Base-by-base conservation (phyloP, 371 early-diverging fungal species). In the Lichtheimia ornata region DNA sequence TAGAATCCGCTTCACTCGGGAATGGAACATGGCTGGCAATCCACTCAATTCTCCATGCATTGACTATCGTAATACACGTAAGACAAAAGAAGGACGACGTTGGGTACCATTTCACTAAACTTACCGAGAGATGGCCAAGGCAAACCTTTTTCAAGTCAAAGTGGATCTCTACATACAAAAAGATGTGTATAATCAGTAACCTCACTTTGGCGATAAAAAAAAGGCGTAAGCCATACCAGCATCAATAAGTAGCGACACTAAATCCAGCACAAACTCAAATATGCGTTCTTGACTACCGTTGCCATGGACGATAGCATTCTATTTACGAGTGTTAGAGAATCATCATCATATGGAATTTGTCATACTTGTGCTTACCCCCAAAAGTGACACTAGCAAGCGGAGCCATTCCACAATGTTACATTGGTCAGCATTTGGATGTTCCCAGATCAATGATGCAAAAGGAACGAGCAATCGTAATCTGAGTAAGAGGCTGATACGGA, bases 221-320 rank as follows among this genome's bases (percentile, higher is more conserved):
- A 11, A 35, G 11, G 4, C 5, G 6, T 9, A 35, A 35, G 5
- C 17, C 20, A 13, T n/a, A n/a, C 64, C 70, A 76, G 75, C 81
- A 54, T 86, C 86, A 71, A 86, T 81, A 5, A 86, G 52, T 41
- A 83, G 63, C 2, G 86, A 86, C 13, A 84, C 84, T 53, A 86
- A 66, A 57, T 86, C 86, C 18, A 86, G 65, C 13, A 78, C 77
- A 66, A 86, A 84, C 57, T 86, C 86, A 72, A 86, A 86, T 18
- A 82, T 73, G 17, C 76, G 69, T 52, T 86, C 86, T 53, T 86
- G 83, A n/a, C 80, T 79, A 20, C 86, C 84, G 59, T 84, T 82
- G 6, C 86, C 86, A 61, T 86, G 86, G 17, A 86, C 66, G 53
- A 86, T 66, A 1, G 86, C 82, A 14, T 77, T 83, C 69, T 84